phyloP scores from a whole-genome alignment of 2,329 filamentous ascomycete genomes.

The Cordyceps pruinosa region DNA sequence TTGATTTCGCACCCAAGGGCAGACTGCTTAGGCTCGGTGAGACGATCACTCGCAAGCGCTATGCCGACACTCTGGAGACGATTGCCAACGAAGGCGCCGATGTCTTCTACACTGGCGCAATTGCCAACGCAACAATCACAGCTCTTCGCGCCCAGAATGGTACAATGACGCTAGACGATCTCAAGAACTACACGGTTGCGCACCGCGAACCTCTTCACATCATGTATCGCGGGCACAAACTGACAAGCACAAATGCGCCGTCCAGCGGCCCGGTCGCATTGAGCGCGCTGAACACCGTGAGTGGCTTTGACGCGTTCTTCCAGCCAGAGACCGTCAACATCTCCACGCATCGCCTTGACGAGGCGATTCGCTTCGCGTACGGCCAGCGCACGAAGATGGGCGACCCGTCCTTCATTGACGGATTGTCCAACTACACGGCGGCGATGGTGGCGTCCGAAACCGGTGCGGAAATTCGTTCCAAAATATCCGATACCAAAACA shows the following conservation, averaged over 20 bases:
- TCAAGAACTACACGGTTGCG: constrained; percentile 64
- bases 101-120: constrained; percentile 62
- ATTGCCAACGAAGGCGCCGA: constrained; percentile 60
- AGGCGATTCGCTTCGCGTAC: constrained; percentile 78
- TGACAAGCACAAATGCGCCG: constrained; percentile 63
- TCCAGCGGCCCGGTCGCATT: constrained; percentile 67
- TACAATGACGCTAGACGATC: constrained; percentile 68
- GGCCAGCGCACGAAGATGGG: constrained; percentile 66
- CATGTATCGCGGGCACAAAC: constrained; percentile 61
- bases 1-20: constrained; percentile 78
- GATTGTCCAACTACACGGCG: constrained; percentile 55
- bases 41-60: constrained; percentile 65
- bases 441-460: constrained; percentile 55
- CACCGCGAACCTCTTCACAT: constrained; percentile 55
- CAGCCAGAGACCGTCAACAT: constrained; percentile 45
- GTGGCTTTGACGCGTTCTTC: constrained; percentile 62
- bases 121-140: constrained; percentile 62
- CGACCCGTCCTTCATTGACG: constrained; percentile 63
- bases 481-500: constrained; percentile 35
- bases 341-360: constrained; percentile 72
- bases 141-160: constrained; percentile 59
- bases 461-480: constrained; percentile 45
- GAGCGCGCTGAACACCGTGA: constrained; percentile 66
- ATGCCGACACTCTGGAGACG: constrained; percentile 64
- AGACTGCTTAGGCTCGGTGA: constrained; percentile 60